phyloP scores from a whole-genome alignment of 1,284 basidiomycete genomes.

The Calocybe gambosa region DNA sequence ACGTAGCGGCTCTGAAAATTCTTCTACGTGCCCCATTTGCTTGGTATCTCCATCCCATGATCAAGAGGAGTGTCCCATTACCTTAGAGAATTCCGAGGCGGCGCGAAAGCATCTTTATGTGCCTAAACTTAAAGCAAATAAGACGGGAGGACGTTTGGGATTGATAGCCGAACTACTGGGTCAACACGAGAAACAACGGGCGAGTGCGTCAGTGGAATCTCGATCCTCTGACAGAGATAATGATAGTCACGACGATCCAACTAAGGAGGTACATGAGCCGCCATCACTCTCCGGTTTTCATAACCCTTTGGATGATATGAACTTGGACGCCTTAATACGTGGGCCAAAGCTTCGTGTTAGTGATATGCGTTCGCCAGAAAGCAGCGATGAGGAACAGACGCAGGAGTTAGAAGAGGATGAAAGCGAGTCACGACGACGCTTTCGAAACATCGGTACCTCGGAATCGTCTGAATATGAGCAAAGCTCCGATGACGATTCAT shows the following conservation, averaged over 20 bases:
- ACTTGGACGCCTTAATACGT: slow-evolving; percentile 42
- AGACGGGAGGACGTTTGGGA: slow-evolving; percentile 18
- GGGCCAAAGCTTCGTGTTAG: slow-evolving; percentile 33
- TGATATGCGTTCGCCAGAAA: slow-evolving; percentile 20
- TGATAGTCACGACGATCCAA: neutral
- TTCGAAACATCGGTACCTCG: slow-evolving; percentile 3
- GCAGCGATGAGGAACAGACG: slow-evolving; percentile 13
- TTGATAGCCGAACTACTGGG: slow-evolving; percentile 32
- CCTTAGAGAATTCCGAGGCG: slow-evolving; percentile 30
- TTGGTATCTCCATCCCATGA: slow-evolving; percentile 30
- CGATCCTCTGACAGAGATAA: neutral
- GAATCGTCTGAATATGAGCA: slow-evolving; percentile 23
- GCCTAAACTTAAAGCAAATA: slow-evolving; percentile 21
- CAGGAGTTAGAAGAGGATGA: slow-evolving; percentile 20
- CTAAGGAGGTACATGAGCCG: neutral
- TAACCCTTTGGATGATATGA: slow-evolving; percentile 23
- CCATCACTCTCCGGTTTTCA: neutral
- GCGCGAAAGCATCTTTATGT: slow-evolving; percentile 34
- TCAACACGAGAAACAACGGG: neutral
- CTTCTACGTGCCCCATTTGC: slow-evolving; percentile 34
- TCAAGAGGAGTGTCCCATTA: slow-evolving; percentile 35
- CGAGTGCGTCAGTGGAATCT: slow-evolving; percentile 2
- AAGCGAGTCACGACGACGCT: slow-evolving; percentile 15
- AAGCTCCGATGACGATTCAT: slow-evolving; percentile 12
- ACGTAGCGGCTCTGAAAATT: neutral